Evolutionary conservation across 495 filamentous ascomycete genomes (phyloP).

Genomic region (Penicillium herquei): DNA sequence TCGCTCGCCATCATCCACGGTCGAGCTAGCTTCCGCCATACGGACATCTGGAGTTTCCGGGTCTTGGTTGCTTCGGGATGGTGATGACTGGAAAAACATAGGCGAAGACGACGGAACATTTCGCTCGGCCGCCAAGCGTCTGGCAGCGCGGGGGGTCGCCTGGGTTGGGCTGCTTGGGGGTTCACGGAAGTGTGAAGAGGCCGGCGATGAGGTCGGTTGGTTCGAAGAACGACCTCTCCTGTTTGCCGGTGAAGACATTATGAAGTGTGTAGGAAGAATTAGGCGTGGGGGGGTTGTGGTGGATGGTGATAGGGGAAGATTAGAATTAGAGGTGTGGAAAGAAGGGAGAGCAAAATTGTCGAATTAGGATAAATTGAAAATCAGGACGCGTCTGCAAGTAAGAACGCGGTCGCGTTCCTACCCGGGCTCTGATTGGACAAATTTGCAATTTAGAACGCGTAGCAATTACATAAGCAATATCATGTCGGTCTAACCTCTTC

Average conservation of each 20-base stretch:
- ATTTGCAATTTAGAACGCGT: conserved; percentile 10
- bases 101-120: conserved; percentile 68
- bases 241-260: conserved; percentile 51
- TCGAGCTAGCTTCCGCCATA: conserved; percentile 60
- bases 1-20: conserved; percentile 59
- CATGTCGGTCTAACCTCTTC: not conserved
- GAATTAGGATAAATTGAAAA: conserved; percentile 3
- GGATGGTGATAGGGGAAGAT: not conserved
- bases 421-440: conserved; percentile 36
- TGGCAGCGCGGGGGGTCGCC: conserved; percentile 47
- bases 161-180: conserved; percentile 40
- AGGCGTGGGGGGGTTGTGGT: not conserved
- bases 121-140: conserved; percentile 36
- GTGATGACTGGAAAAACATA: conserved; percentile 79
- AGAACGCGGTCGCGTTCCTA: conserved; percentile 38
- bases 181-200: conserved; percentile 42
- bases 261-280: conserved; percentile 14
- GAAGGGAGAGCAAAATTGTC: conserved; percentile 27
- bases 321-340: conserved; percentile 14
- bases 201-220: conserved; percentile 41
- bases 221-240: conserved; percentile 44
- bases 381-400: conserved; percentile 24
- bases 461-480: not conserved
- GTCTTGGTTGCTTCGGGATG: conserved; percentile 53
- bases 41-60: conserved; percentile 54